These are phyloP conservation scores for Calonectria pseudoturangicola DNA, from an alignment of 2,329 filamentous ascomycete genomes.

Conservation along the genomic window DNA sequence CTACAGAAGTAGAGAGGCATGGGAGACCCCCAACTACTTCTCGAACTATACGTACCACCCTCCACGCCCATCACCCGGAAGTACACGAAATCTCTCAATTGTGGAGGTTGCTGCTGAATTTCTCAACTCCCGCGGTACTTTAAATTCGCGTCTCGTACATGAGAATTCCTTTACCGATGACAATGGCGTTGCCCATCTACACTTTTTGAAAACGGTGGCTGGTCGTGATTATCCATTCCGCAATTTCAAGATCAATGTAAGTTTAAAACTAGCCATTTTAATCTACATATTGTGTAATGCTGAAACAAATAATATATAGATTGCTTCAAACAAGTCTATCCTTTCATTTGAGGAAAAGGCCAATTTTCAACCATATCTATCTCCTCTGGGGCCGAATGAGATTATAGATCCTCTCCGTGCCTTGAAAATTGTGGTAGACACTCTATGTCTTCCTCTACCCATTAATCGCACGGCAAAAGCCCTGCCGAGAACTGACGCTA, in stretches of 20 bases:
- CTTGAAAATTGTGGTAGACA: neutral
- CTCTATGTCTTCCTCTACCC: neutral
- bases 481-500: neutral
- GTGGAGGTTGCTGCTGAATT: neutral
- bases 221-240: neutral
- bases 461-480: neutral
- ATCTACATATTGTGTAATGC: neutral
- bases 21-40: neutral
- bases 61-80: neutral
- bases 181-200: neutral
- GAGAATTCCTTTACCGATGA: neutral
- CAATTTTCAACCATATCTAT: neutral
- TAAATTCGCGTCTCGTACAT: neutral
- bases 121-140: neutral
- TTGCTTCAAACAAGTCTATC: neutral
- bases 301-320: neutral
- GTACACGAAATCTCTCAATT: neutral
- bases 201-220: neutral
- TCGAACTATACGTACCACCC: neutral
- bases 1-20: neutral
- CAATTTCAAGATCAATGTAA: neutral
- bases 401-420: neutral
- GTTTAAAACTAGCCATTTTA: neutral
- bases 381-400: neutral
- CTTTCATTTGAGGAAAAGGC: neutral